These are phyloP conservation scores for Xanthoceras sorbifolium DNA, from an alignment of 345 rosid species.

Conservation along the genomic window DNA sequence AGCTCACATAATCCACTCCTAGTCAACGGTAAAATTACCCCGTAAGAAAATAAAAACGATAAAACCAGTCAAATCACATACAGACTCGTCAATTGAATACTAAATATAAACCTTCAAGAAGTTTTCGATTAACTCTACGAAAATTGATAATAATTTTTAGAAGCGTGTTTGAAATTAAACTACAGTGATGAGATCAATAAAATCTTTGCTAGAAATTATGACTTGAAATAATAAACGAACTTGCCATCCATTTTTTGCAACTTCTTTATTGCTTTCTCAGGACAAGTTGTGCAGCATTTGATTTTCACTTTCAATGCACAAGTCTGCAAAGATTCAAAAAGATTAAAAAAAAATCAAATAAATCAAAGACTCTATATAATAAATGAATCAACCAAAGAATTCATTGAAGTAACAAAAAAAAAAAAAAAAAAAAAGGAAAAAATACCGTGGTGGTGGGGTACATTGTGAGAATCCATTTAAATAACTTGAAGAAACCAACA, in stretches of 20 bases:
- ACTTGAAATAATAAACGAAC: not conserved
- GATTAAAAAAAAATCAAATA: not conserved
- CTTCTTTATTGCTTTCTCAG: constrained; percentile 6
- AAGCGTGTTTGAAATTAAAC: no score
- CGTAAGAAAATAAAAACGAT: no score
- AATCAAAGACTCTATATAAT: not conserved
- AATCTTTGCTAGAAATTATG: not conserved
- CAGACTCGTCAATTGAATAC: no score
- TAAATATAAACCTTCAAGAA: no score
- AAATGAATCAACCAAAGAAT: not conserved
- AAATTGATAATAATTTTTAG: no score
- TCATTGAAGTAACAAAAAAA: no score
- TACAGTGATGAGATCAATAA: no score
- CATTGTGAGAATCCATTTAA: not conserved
- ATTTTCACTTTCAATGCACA: constrained; percentile 2
- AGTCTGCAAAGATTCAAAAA: not conserved
- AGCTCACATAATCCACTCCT: constrained; percentile 12
- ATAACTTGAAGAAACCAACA: not conserved
- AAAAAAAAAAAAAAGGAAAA: no score
- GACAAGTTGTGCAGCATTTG: not conserved
- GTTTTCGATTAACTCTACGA: no score
- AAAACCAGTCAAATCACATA: no score
- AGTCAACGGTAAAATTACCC: not conserved
- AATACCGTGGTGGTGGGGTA: not conserved
- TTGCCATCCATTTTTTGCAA: constrained; percentile 5